Percentiles rank a stretch among this genome's conserved stretches.
phyloP scores from a whole-genome alignment of 139 green algal genomes.

The Coelastrella sp. region DNA sequence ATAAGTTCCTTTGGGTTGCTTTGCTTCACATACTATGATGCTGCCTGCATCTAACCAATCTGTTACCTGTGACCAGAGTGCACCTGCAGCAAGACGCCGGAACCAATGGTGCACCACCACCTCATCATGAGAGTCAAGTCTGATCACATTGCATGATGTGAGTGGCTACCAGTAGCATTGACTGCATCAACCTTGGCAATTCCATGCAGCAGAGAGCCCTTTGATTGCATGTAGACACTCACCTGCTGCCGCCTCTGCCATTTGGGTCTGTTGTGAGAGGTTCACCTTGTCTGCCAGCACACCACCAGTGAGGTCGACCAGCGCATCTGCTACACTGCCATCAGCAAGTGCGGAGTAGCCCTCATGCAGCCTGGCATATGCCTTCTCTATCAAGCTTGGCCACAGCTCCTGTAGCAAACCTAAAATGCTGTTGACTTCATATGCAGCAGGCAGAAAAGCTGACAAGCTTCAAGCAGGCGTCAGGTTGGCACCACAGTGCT shows the following conservation, averaged over 20 bases:
- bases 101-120: background rate
- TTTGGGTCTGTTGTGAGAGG: background rate
- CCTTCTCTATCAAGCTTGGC: slow-evolving; percentile 40
- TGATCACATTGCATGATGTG: background rate
- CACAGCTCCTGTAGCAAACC: slow-evolving; percentile 22
- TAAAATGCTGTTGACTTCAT: background rate
- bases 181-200: background rate
- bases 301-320: slow-evolving; percentile 37
- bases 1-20: background rate
- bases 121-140: background rate
- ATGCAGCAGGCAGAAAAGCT: background rate
- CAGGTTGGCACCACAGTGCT: too few species aligned
- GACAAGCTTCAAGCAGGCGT: too few species aligned
- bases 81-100: background rate
- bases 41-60: background rate
- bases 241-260: background rate
- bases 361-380: slow-evolving; percentile 30
- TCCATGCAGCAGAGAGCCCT: background rate
- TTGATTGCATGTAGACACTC: background rate
- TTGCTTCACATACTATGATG: background rate
- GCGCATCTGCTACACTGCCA: slow-evolving; percentile 1
- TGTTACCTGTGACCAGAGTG: background rate
- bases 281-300: background rate
- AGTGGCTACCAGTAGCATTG: too few species aligned
- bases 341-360: slow-evolving; percentile 8